Percentiles rank a stretch among this genome's conserved stretches.
phyloP scores from a whole-genome alignment of 2,329 filamentous ascomycete species.

The Ophiostoma quercus region DNA sequence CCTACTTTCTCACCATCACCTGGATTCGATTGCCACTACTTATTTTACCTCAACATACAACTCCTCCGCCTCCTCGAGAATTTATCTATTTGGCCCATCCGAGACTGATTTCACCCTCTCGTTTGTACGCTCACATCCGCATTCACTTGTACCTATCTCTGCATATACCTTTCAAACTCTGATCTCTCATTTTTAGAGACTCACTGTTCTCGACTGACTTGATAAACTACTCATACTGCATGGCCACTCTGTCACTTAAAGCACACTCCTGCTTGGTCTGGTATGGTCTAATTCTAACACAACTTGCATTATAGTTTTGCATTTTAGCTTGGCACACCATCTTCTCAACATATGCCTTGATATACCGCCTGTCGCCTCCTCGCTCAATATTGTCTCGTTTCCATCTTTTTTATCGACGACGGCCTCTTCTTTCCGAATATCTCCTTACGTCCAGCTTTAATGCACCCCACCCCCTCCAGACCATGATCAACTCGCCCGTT shows the following conservation, averaged over 20 bases:
- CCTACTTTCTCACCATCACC: background rate
- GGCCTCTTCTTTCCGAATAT: background rate
- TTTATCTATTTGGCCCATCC: background rate
- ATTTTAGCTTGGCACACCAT: constrained; percentile 8
- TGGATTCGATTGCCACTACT: background rate
- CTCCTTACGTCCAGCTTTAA: background rate
- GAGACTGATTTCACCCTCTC: background rate
- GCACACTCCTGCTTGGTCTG: constrained; percentile 3
- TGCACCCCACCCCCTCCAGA: background rate
- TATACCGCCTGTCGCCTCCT: background rate
- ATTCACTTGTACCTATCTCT: background rate
- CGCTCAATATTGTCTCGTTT: background rate
- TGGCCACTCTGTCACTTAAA: constrained; percentile 6
- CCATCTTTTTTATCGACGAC: background rate
- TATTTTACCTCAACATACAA: background rate
- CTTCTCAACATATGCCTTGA: background rate
- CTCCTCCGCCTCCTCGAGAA: background rate
- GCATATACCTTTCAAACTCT: background rate
- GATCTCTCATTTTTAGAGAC: background rate
- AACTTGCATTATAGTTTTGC: background rate
- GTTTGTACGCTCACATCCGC: background rate
- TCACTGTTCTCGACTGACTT: background rate
- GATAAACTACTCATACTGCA: background rate
- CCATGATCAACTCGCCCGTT: background rate
- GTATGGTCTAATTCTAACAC: background rate